Base-by-base conservation (phyloP, 768 basidiomycete genomes). In the Rubroboletus pulcherrimus region DNA sequence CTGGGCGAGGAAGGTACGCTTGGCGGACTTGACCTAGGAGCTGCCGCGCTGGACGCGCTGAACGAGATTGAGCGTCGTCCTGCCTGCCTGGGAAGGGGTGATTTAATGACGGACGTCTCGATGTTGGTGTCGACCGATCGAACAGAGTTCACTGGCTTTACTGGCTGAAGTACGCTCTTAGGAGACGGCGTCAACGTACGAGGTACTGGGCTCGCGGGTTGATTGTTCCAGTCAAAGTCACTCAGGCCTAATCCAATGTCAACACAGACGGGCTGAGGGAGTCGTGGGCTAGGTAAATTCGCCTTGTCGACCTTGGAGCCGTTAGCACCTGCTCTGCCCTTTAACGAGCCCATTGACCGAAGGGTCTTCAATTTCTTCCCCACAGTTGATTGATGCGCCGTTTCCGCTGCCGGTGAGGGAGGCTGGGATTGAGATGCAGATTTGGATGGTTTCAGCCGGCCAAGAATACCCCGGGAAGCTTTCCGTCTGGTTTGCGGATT, bases 261-360 rank as follows among this genome's bases (percentile, higher is more conserved):
- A 33, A 86, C 72, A 49, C 75, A 73, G 41, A 81, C 70, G 10
- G 82, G 73, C 47, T 81, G 76, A 1, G 84, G 86, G 7, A 83
- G 71, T 51, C 71, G 78, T 3, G 83, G 83, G 55, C 80, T 81
- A 5, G 79, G 58, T 44, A 75, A 64, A 31, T 77, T 77, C 7
- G 75, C 67, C 60, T 71, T 75, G 38, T 69, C 68, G 53, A 72
- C 74, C 41, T 63, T 65, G 55, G 45, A 50, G 19, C 63, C 60
- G 24, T 63, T 60, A 40, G 64, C 53, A 26, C 52, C 55, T 35
- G 68, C 59, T 64, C 77, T 83, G 26, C 84, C 80, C 64, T 85
- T 87, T 41, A 92, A 74, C 14, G 90, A 92, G 33, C 89, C 81
- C 86, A 92, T 90, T 3, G 90, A 92, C 19, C 87, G 82, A 55